Evolutionary conservation across 106 monocot genomes (phyloP), one percentile per base, ranked within the genome.

Genomic region (Xerophyta viscosa): DNA sequence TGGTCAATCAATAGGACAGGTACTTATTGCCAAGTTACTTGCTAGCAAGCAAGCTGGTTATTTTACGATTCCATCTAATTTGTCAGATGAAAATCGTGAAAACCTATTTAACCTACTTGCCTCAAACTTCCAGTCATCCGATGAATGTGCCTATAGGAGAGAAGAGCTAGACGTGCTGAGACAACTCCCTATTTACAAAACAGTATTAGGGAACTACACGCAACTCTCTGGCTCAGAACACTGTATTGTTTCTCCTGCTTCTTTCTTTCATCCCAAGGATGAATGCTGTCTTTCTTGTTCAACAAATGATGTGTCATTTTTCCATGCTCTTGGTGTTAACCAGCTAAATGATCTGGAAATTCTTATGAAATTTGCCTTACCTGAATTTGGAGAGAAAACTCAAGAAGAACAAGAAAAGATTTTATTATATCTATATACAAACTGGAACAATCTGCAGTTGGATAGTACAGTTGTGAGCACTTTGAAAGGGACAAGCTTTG

Each of bases 151-250:
- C 4, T 98, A 98, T 46, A 66, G 61, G 56, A 90, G 73, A 66
- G 90, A 90, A 80, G 89, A 90, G 63, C 50, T 86, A 37, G 74
- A 89, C 63, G 28, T 86, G 21, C 57, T 98, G 55, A 64, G 79
- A 55, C 76, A 64, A 48, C 79, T 98, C 59, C 82, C 85, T 50
- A 98, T 98, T 33, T 90, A 79, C 45, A 90, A 63, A 70, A 98
- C 98, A 8, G 76, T 89, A 10, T 27, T 50, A 13, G 82, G 75
- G 18, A 76, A 78, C 20, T 86, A 90, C 30, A 86, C 86, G 12
- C 64, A 41, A 20, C 68, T 98, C 46, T 25, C 31, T 27, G 74
- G 71, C 41, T 27, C 57, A 31, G 76, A 80, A 45, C 79, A 77
- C 15, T 98, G 71, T 58, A 58, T 82, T 47, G 26, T 98, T 66